Conservation (phyloP, 352 stramenopile species). For the Pythium aquatile region DNA sequence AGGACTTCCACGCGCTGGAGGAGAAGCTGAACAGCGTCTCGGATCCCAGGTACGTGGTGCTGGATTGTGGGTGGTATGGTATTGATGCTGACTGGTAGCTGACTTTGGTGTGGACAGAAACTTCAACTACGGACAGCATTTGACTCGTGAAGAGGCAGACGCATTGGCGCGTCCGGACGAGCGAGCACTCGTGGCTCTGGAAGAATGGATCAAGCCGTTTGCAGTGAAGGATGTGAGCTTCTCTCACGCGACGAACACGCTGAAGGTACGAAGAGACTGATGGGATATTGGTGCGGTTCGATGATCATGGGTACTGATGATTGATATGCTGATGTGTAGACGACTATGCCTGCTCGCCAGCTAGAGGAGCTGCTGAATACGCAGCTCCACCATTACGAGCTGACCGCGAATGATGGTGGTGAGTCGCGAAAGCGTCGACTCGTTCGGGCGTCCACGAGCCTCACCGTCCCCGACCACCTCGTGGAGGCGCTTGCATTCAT, state of each 20-base stretch:
- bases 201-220: slow-evolving; percentile 42
- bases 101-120: slow-evolving; percentile 29
- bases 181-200: slow-evolving; percentile 45
- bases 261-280: slow-evolving; percentile 22
- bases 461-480: slow-evolving; percentile 44
- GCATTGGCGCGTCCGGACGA: slow-evolving; percentile 40
- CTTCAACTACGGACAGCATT: slow-evolving; percentile 48
- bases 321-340: slow-evolving; percentile 6
- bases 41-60: slow-evolving; percentile 44
- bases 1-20: slow-evolving; percentile 56
- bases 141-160: slow-evolving; percentile 44
- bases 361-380: slow-evolving; percentile 52
- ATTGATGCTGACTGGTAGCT: not conserved
- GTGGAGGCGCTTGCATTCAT: slow-evolving; percentile 53
- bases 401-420: not conserved
- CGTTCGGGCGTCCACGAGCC: slow-evolving; percentile 34
- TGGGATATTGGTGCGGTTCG: no score
- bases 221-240: not conserved
- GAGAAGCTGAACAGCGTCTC: slow-evolving; percentile 50
- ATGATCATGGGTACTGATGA: not conserved
- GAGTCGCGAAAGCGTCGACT: slow-evolving; percentile 27
- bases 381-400: slow-evolving; percentile 49
- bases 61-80: not conserved
- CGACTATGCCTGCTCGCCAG: slow-evolving; percentile 41
- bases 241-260: slow-evolving; percentile 21